Evolutionary conservation across 2,329 filamentous ascomycete genomes (phyloP).

Genomic region (Sporothrix variecibatus): DNA sequence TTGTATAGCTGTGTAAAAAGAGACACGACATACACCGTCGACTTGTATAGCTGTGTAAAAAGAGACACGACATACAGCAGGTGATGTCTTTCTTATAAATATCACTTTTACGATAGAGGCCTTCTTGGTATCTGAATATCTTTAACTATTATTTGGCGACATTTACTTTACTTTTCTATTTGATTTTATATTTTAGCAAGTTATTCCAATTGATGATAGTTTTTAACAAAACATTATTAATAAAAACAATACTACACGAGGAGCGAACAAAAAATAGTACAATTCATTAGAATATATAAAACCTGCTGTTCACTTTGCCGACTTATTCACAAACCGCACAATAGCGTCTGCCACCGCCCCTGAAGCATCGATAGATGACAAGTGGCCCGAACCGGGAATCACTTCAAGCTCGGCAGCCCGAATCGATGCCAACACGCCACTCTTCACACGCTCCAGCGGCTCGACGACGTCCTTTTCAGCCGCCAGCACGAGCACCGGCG

Average conservation of each 20-base stretch:
- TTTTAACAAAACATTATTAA: background rate
- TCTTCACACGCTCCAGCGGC: constrained; percentile 36
- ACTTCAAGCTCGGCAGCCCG: constrained; percentile 26
- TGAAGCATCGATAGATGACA: constrained; percentile 28
- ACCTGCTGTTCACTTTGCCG: background rate
- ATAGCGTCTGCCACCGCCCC: constrained; percentile 23
- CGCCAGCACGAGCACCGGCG: constrained; percentile 35
- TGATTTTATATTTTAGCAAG: no score
- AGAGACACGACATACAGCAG: no score
- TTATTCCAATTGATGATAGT: no score
- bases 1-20: no score
- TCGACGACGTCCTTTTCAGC: constrained; percentile 33
- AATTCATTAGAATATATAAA: background rate
- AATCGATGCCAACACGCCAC: constrained; percentile 33
- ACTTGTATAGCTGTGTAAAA: no score
- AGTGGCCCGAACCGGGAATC: constrained; percentile 29
- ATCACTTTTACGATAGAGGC: no score
- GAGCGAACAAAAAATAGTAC: background rate
- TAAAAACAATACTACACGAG: background rate
- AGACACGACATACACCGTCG: no score
- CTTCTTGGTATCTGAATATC: no score
- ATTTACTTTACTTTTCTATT: no score
- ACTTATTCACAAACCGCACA: constrained; percentile 33
- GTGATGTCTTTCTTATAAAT: no score
- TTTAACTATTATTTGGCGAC: no score